phyloP scores from a whole-genome alignment of 768 basidiomycete species.

The Holtermanniella nyarrowii region DNA sequence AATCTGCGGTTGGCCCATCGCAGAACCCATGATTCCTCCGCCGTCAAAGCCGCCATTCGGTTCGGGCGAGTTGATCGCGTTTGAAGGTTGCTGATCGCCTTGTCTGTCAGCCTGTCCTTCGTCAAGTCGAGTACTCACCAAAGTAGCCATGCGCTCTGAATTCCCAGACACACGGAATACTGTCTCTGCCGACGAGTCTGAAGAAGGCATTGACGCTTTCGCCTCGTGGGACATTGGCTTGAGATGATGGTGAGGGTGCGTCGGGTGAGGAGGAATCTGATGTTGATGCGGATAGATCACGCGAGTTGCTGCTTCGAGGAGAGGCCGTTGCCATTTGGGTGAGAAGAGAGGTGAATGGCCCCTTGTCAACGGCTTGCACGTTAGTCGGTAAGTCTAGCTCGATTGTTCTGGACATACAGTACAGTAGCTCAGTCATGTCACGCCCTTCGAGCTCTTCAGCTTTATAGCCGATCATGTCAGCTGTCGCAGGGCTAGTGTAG shows the following conservation, averaged over 20 bases:
- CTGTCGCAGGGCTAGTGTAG: constrained; percentile 29
- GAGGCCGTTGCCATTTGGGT: constrained; percentile 17
- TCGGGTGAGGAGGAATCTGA: constrained; percentile 11
- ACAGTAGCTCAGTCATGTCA: constrained; percentile 36
- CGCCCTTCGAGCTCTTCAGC: constrained; percentile 28
- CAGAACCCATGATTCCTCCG: constrained; percentile 13
- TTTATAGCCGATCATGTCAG: constrained; percentile 34
- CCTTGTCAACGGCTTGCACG: background rate
- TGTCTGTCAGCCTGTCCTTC: background rate
- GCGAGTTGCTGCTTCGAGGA: constrained; percentile 5
- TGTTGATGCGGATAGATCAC: background rate
- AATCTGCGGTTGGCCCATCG: background rate
- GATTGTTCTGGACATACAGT: constrained; percentile 13
- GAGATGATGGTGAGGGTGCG: constrained; percentile 2
- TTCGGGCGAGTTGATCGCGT: constrained; percentile 5
- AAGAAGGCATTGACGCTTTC: constrained; percentile 19
- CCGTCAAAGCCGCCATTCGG: constrained; percentile 16
- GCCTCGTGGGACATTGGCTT: constrained; percentile 2
- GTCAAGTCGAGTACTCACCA: background rate
- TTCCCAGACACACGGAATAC: constrained; percentile 24
- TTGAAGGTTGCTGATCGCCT: constrained; percentile 7
- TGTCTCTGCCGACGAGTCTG: constrained; percentile 8
- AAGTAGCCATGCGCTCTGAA: constrained; percentile 20
- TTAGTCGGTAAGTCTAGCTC: background rate
- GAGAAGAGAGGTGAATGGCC: constrained; percentile 12